Evolutionary conservation across 768 basidiomycete genomes (phyloP), one percentile per base, ranked within the genome.

Genomic region (Termitomyces sp.): DNA sequence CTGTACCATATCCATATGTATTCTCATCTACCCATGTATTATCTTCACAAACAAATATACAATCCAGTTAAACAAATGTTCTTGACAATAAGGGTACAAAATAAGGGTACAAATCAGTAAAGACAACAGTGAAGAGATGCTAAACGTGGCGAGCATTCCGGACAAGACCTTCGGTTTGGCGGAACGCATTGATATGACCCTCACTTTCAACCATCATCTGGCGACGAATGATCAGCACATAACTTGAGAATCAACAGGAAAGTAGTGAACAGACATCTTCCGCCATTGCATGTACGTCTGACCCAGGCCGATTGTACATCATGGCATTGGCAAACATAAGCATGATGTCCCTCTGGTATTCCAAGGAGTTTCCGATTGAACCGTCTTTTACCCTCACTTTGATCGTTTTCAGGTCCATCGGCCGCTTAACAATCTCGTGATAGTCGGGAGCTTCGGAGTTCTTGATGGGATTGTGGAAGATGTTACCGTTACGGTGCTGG

Each of bases 241-340:
- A 9, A n/a, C 18, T 20, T 9, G 41, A n/a, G 38, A 26, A 4
- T 30, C 44, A 43, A 9, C 16, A 32, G 36, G 47, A 20, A 20
- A 60, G 57, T 46, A 23, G 53, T n/a, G 47, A 13, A 69, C 88
- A 72, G 68, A 95, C 94, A 78, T 95, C 92, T 69, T 93, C 86
- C 6, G 95, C 92, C 91, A 95, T 96, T 55, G 78, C 79, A 62
- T 88, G 85, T n/a, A 96, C 88, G 68, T 93, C 91, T 16, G 88
- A 90, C 4, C 85, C 85, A 1, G 92, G 89, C 50, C 88, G 78
- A 64, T 98, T 98, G 71, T 94, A 98, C 90, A 98, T 93, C 85
- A 96, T 88, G 5, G 96, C 92, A 71, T 98, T 98, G 8, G 93
- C 91, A 72, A 97, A 96, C 89, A 98, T 96, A 62, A 97, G 78